phyloP scores from a whole-genome alignment of 768 basidiomycete genomes.

The Calocera viscosa region DNA sequence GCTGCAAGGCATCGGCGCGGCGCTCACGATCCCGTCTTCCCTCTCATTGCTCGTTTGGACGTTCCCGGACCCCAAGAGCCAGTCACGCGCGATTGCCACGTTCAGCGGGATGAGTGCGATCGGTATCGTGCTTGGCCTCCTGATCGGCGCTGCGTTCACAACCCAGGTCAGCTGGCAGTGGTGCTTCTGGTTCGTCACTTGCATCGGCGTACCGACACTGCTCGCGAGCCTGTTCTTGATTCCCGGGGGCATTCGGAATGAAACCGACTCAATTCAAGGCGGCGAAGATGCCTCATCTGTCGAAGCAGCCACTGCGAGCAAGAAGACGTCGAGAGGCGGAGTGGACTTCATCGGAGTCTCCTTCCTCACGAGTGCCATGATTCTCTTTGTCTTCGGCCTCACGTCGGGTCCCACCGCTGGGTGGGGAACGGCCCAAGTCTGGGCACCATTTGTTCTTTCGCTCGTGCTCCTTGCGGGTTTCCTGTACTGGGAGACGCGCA shows the following conservation, averaged over 20 bases:
- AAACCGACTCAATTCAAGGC: background rate
- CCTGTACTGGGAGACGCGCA: conserved; percentile 39
- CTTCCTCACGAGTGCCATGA: conserved; percentile 21
- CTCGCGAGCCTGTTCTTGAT: conserved; percentile 28
- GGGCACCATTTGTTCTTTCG: conserved; percentile 38
- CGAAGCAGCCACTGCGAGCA: background rate
- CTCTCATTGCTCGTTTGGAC: conserved; percentile 38
- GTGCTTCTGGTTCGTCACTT: conserved; percentile 40
- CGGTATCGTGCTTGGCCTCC: conserved; percentile 36
- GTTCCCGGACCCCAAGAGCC: conserved; percentile 37
- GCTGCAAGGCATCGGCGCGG: conserved; percentile 28
- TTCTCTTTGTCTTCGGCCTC: conserved; percentile 29
- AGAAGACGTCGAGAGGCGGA: background rate
- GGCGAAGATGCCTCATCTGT: background rate
- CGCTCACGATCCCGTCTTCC: conserved; percentile 41
- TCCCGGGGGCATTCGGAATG: conserved; percentile 22
- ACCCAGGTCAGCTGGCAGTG: conserved; percentile 35
- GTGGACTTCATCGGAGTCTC: background rate
- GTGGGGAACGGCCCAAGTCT: conserved; percentile 38
- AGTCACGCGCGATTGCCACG: conserved; percentile 38
- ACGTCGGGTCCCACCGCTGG: conserved; percentile 38
- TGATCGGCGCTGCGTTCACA: conserved; percentile 36
- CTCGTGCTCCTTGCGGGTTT: conserved; percentile 33
- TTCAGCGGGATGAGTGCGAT: conserved; percentile 38
- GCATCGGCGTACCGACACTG: conserved; percentile 29